A percentile compares a stretch with the other conserved stretches of the same genome.
phyloP scores from a whole-genome alignment of 2,329 filamentous ascomycete genomes.

The Arachnomyces sp. region DNA sequence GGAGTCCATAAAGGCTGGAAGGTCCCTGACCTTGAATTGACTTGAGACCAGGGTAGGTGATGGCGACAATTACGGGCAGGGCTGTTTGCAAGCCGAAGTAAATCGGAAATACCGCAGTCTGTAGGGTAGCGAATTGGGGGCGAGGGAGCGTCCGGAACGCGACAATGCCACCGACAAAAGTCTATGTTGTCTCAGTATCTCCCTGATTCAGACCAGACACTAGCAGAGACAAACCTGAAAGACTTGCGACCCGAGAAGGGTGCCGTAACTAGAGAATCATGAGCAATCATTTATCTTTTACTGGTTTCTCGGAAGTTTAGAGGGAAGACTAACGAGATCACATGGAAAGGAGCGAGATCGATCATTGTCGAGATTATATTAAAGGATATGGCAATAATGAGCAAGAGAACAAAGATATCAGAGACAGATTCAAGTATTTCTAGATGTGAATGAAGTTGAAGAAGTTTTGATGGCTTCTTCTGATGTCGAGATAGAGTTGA shows the following conservation, averaged over 20 bases:
- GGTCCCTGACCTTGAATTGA: slow-evolving; percentile 25
- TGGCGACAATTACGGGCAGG: slow-evolving; percentile 61
- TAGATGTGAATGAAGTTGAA: no score
- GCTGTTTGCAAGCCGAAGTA: slow-evolving; percentile 81
- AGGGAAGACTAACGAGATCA: no score
- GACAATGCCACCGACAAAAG: slow-evolving; percentile 65
- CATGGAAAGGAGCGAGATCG: no score
- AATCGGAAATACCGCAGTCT: slow-evolving; percentile 66
- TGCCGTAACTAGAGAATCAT: slow-evolving; percentile 60
- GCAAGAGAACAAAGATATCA: no score
- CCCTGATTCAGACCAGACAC: not conserved
- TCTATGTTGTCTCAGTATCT: slow-evolving; percentile 36
- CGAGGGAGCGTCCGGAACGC: slow-evolving; percentile 70
- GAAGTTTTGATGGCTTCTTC: no score
- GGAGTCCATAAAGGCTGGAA: slow-evolving; percentile 46
- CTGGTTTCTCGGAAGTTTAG: no score
- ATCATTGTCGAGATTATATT: no score
- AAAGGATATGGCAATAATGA: no score
- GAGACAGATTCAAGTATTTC: no score
- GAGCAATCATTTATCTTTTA: no score
- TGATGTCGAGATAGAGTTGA: no score
- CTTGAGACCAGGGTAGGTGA: slow-evolving; percentile 67
- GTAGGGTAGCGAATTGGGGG: slow-evolving; percentile 71
- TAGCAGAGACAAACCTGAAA: slow-evolving; percentile 58
- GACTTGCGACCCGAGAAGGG: slow-evolving; percentile 74